Conservation (phyloP, 1,284 basidiomycete species). For the Gymnopus androsaceus region DNA sequence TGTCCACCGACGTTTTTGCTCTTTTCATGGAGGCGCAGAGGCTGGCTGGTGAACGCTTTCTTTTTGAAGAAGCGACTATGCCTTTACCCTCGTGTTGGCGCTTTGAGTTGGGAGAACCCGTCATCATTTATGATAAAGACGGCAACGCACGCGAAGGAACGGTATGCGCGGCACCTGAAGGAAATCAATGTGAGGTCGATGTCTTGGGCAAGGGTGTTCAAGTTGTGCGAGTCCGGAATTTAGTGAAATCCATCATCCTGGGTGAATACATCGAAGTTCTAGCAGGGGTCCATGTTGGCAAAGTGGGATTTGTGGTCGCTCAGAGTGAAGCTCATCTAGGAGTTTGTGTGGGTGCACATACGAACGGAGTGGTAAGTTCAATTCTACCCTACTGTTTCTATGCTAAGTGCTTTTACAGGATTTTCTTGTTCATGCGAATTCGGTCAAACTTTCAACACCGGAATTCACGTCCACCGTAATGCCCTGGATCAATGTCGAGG, state of each 20-base stretch:
- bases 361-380: neutral
- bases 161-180: too few species aligned
- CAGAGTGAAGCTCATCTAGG: neutral
- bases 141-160: too few species aligned
- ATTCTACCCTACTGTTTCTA: neutral
- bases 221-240: too few species aligned
- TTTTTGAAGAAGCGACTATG: too few species aligned
- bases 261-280: constrained; percentile 3
- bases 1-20: too few species aligned
- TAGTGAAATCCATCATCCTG: neutral
- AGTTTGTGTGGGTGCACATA: neutral
- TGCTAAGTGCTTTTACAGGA: neutral
- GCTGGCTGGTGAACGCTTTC: too few species aligned
- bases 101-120: too few species aligned
- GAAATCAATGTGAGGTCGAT: too few species aligned
- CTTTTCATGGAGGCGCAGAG: too few species aligned
- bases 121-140: too few species aligned
- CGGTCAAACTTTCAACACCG: neutral
- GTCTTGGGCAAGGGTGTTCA: too few species aligned
- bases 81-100: too few species aligned
- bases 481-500: neutral
- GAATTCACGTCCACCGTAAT: neutral
- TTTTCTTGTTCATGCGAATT: constrained; percentile 2
- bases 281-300: neutral
- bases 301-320: neutral